Base-by-base conservation (phyloP, 1,284 basidiomycete genomes). In the Athelia sp. region DNA sequence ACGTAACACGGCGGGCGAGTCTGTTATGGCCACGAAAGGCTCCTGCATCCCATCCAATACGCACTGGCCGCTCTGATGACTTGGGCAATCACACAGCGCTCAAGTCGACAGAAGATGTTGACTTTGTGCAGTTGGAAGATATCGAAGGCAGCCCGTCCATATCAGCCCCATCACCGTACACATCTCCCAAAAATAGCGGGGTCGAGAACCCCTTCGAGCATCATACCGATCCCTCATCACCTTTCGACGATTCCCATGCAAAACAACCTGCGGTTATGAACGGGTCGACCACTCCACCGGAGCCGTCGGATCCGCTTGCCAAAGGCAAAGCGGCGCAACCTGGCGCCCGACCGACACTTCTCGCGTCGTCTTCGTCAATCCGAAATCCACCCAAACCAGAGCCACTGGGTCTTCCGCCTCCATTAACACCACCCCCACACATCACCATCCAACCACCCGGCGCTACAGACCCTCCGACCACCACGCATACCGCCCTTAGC, bases 391-490 rank as follows among this genome's bases (percentile, higher is more conserved):
- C 66, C 23, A 73, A 64, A 0, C 82, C 82, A 0, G 67, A 70
- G 52, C 81, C 82, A 1, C 63, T 87, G 10, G 75, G 70, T 38
- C 65, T 87, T 1, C 82, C 85, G 3, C 64, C 70, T 26, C 82
- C 81, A 29, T 71, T 74, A 29, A 75, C 75, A 11, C 81, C 82
- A 1, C 81, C 81, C 31, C 79, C 79, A 6, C 68, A 58, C n/a
- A 56, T 58, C 24, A 60, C 64, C 52, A 53, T 65, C 56, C 46
- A 62, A 50, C 71, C 74, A 3, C 74, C 74, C 15, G 67, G 68
- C 44, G 72, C 73, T 1, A 70, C 69, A 14, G 55, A 70, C 4
- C 66, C 69, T 19, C 74, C 72, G 0, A 60, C 58, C 18, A 61
- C 61, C n/a, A 40, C 26, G 13, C 26, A 29, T 29, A 54, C 60